These are phyloP conservation scores for Halophytophthora batemanensis DNA, from an alignment of 352 stramenopile genomes.

Conservation along the genomic window DNA sequence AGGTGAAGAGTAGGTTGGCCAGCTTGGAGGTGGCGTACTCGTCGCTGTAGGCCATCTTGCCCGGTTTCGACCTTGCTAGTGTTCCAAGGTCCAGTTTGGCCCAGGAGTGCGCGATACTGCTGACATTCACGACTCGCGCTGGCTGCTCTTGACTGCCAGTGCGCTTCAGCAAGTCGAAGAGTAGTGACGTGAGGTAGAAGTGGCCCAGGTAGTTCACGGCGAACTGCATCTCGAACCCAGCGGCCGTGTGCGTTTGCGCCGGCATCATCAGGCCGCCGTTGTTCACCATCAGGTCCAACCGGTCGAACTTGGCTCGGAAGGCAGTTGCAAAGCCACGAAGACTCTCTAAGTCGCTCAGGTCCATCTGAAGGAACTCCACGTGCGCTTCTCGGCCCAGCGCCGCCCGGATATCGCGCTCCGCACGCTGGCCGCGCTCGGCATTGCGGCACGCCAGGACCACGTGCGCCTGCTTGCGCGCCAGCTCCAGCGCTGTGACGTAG, in stretches of 20 bases:
- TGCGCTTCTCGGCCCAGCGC: constrained; percentile 9
- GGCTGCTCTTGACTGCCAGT: constrained; percentile 2
- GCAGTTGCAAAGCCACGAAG: constrained; percentile 29
- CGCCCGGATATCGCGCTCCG: constrained; percentile 23
- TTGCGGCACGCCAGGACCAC: constrained; percentile 88
- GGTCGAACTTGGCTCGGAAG: constrained; percentile 37
- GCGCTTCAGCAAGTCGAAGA: constrained; percentile 45
- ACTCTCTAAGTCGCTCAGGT: constrained; percentile 39
- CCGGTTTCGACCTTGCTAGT: constrained; percentile 20
- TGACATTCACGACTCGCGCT: constrained; percentile 35
- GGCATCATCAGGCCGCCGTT: constrained; percentile 53
- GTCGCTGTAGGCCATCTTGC: constrained; percentile 33
- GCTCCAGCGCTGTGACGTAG: constrained; percentile 56
- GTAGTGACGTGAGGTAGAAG: constrained; percentile 49
- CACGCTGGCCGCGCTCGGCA: constrained; percentile 19
- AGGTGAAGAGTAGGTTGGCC: constrained; percentile 43
- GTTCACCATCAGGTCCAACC: constrained; percentile 53
- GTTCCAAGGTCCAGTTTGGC: constrained; percentile 27
- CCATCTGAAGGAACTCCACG: constrained; percentile 42
- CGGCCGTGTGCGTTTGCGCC: constrained; percentile 25
- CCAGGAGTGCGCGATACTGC: constrained; percentile 31
- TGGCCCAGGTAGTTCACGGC: constrained; percentile 60
- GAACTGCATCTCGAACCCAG: constrained; percentile 58
- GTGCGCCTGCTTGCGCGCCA: constrained; percentile 54
- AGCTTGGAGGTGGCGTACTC: constrained; percentile 54